These are phyloP conservation scores for Diplodia seriata DNA, from an alignment of 2,329 filamentous ascomycete genomes.

Conservation along the genomic window DNA sequence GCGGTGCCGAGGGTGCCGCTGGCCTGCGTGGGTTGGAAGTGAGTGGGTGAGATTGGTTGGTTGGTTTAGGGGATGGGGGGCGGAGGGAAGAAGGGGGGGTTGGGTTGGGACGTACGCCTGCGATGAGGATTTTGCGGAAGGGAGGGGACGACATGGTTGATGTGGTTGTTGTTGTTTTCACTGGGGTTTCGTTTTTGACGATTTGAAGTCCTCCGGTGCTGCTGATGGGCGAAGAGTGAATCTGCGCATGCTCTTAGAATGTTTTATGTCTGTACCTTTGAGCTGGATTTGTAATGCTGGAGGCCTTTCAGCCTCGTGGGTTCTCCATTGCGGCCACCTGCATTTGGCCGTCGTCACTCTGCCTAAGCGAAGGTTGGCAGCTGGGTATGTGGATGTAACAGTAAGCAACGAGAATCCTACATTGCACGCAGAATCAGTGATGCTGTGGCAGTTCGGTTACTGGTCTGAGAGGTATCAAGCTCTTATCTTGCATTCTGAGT, in stretches of 20 bases:
- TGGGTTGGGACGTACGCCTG: neutral
- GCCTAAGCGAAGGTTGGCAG: neutral
- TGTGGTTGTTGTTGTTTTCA: neutral
- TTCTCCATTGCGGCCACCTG: neutral
- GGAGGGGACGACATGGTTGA: neutral
- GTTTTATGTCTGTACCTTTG: neutral
- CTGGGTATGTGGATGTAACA: neutral
- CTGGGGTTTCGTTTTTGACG: neutral
- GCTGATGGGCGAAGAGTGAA: no score
- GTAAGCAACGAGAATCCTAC: neutral
- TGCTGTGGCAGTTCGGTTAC: neutral
- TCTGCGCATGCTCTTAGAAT: no score
- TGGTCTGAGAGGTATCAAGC: neutral
- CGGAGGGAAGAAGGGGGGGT: no score
- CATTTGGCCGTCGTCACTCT: neutral
- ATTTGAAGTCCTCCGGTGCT: no score
- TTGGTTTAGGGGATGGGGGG: no score
- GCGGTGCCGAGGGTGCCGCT: conserved; percentile 39
- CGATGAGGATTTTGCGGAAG: neutral
- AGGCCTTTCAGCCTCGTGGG: neutral
- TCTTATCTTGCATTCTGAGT: neutral
- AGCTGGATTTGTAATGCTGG: neutral
- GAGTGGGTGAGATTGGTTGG: neutral
- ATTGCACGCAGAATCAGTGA: neutral
- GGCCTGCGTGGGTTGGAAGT: conserved; percentile 29